Evolutionary conservation across 441 rosid genomes (phyloP), one percentile per base, ranked within the genome.

Genomic region (Eruca vesicaria): DNA sequence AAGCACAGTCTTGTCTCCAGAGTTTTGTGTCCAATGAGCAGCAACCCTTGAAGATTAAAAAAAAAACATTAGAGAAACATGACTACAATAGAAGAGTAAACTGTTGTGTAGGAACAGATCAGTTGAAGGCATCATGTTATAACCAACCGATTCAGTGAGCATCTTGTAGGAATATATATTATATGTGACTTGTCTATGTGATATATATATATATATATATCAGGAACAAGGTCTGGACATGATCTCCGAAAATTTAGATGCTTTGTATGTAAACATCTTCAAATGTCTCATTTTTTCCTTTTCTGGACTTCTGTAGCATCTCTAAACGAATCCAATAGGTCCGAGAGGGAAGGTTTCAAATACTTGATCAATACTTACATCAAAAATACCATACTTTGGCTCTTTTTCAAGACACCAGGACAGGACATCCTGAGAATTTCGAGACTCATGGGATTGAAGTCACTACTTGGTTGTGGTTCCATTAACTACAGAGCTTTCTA

Each of bases 161-260:
- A 95, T 85, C 99, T 98, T 7, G 99, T 95, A 71, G 99, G 99
- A n/a, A n/a, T n/a, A n/a, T n/a, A n/a, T n/a, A n/a, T n/a, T n/a
- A n/a, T n/a, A n/a, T n/a, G n/a, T n/a, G n/a, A n/a, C n/a, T n/a
- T n/a, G n/a, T n/a, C n/a, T n/a, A n/a, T n/a, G n/a, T n/a, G n/a
- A n/a, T n/a, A n/a, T n/a, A n/a, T n/a, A n/a, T n/a, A n/a, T n/a
- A n/a, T n/a, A n/a, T n/a, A n/a, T n/a, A n/a, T n/a, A n/a, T n/a
- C n/a, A n/a, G n/a, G n/a, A n/a, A n/a, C n/a, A n/a, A n/a, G n/a
- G n/a, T n/a, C n/a, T n/a, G n/a, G n/a, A n/a, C n/a, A n/a, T n/a
- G n/a, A n/a, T n/a, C n/a, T n/a, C n/a, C n/a, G n/a, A n/a, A n/a
- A n/a, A n/a, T n/a, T n/a, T n/a, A n/a, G n/a, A n/a, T n/a, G n/a